Evolutionary conservation across 768 basidiomycete species (phyloP).

Genomic region (Rhodotorula kratochvilovae): DNA sequence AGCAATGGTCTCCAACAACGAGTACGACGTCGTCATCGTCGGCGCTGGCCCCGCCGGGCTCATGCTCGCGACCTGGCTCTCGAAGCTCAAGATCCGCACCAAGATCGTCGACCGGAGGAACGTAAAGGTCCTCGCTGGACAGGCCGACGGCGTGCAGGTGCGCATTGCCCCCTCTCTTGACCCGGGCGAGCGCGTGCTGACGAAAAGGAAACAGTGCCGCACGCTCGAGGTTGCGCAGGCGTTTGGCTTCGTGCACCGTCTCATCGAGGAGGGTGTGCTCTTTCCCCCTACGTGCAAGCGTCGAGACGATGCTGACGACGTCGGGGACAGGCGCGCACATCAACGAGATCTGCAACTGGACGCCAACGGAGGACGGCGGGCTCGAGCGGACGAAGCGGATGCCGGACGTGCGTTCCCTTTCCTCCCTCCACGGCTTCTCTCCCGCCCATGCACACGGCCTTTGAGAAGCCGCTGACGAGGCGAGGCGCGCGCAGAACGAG

Average conservation of each 20-base stretch:
- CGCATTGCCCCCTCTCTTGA: no score
- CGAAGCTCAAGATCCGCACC: slow-evolving; percentile 29
- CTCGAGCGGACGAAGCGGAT: slow-evolving; percentile 20
- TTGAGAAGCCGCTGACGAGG: neutral
- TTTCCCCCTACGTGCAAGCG: no score
- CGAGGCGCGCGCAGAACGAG: neutral
- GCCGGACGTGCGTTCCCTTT: slow-evolving; percentile 10
- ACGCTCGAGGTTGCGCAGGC: slow-evolving; percentile 35
- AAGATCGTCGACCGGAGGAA: slow-evolving; percentile 29
- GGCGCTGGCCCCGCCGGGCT: slow-evolving; percentile 34
- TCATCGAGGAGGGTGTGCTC: slow-evolving; percentile 21
- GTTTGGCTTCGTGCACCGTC: slow-evolving; percentile 22
- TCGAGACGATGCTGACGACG: neutral
- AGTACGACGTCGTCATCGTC: slow-evolving; percentile 34
- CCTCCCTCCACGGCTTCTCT: neutral
- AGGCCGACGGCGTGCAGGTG: slow-evolving; percentile 25
- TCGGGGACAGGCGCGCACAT: neutral
- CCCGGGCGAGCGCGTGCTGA: no score
- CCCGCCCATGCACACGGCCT: neutral
- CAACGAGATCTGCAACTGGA: slow-evolving; percentile 35
- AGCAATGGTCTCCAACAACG: neutral
- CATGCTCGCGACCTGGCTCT: slow-evolving; percentile 35
- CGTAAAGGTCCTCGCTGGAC: slow-evolving; percentile 17
- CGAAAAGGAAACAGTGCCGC: slow-evolving; percentile 24
- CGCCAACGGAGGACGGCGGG: slow-evolving; percentile 1